Percentiles rank a stretch among this genome's conserved stretches.
phyloP scores from a whole-genome alignment of 352 stramenopile genomes.

The Phytopythium boreale region DNA sequence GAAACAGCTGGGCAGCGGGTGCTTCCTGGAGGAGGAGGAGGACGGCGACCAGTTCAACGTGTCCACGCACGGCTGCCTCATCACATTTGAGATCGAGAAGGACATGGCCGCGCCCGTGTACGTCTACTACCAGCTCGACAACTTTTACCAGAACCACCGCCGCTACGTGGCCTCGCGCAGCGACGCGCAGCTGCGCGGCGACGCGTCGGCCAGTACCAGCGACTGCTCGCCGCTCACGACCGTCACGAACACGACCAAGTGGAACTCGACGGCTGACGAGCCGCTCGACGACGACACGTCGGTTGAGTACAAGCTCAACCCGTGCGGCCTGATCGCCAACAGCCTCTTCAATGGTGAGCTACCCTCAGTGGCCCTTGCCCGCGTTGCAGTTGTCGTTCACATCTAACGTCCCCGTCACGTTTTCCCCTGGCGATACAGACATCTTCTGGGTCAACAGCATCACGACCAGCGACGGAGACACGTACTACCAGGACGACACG shows the following conservation, averaged over 20 bases:
- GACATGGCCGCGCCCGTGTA: constrained; percentile 96
- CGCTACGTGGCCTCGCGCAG: constrained; percentile 91
- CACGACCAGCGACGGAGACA: constrained; percentile 23
- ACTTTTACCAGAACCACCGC: constrained; percentile 99
- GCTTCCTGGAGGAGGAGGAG: constrained; percentile 50
- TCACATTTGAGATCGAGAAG: constrained; percentile 87
- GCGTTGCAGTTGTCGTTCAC: neutral
- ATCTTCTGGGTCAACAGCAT: constrained; percentile 87
- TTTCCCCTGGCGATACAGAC: constrained; percentile 25
- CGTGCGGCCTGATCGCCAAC: constrained; percentile 98
- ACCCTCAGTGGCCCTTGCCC: neutral
- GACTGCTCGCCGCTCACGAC: constrained; percentile 85
- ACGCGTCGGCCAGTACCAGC: constrained; percentile 47
- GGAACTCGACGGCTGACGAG: constrained; percentile 61
- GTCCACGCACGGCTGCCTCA: constrained; percentile 51
- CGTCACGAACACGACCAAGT: constrained; percentile 42
- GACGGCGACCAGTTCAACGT: constrained; percentile 73
- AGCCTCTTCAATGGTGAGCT: constrained; percentile 96
- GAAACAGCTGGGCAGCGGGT: constrained; percentile 50
- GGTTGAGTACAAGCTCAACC: constrained; percentile 86
- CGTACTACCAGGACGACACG: constrained; percentile 69
- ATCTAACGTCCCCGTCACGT: neutral
- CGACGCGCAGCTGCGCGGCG: constrained; percentile 86
- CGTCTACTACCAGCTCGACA: constrained; percentile 98
- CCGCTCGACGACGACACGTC: constrained; percentile 35